A percentile compares a stretch with the other conserved stretches of the same genome.
These are phyloP conservation scores for Ophiostoma novo-ulmi DNA, from an alignment of 2,329 filamentous ascomycete species.

Conservation along the genomic window DNA sequence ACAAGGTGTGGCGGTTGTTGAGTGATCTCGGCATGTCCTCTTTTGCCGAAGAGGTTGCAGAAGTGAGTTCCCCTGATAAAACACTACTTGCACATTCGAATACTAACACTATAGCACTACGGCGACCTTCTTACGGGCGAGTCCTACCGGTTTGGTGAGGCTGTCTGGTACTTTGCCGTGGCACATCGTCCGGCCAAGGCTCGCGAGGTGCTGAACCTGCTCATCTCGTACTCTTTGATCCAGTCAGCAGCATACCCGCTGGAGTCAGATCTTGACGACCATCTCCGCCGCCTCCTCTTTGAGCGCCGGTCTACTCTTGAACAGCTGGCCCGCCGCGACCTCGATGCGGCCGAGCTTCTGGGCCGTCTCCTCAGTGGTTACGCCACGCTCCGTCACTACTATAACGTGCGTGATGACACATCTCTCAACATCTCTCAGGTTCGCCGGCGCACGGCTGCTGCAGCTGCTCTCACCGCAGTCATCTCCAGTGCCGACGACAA, in stretches of 20 bases:
- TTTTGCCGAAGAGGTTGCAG: conserved; percentile 74
- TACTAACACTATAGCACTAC: conserved; percentile 56
- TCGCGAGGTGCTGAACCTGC: conserved; percentile 75
- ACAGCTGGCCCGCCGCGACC: conserved; percentile 65
- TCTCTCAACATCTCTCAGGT: conserved; percentile 44
- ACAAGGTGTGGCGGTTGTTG: conserved; percentile 75
- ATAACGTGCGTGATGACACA: conserved; percentile 68
- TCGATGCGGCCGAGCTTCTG: conserved; percentile 75
- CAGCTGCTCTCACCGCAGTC: conserved; percentile 70
- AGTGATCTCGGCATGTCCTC: conserved; percentile 71
- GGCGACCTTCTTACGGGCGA: conserved; percentile 70
- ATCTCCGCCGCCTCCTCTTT: conserved; percentile 63
- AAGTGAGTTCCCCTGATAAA: conserved; percentile 52
- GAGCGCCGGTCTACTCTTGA: conserved; percentile 68
- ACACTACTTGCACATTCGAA: not conserved
- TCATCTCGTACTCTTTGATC: conserved; percentile 81
- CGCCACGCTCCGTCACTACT: conserved; percentile 83
- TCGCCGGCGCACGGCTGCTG: conserved; percentile 66
- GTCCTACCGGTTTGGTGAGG: conserved; percentile 75
- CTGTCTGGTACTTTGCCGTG: conserved; percentile 84
- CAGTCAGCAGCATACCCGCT: conserved; percentile 78
- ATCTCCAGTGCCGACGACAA: conserved; percentile 83
- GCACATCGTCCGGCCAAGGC: conserved; percentile 74
- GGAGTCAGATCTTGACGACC: conserved; percentile 63
- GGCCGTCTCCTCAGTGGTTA: conserved; percentile 87